Evolutionary conservation across 441 rosid species (phyloP).

Genomic region (Flueggea neowawraea): DNA sequence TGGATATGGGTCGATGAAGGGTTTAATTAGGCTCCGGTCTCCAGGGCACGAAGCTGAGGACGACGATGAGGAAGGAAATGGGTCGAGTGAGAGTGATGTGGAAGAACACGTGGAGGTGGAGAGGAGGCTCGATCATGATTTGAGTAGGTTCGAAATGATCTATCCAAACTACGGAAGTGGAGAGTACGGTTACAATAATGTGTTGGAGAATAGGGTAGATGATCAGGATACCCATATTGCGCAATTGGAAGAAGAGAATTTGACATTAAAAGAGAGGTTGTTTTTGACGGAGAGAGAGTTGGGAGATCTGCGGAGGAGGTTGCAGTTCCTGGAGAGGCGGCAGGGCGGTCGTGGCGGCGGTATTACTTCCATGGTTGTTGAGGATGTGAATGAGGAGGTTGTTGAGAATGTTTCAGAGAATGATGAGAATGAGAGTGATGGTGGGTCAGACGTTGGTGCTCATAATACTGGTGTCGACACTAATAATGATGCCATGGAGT

Average conservation of each 20-base stretch:
- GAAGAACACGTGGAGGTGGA: slow-evolving; percentile 97
- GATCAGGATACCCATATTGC: slow-evolving; percentile 95
- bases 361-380: slow-evolving; percentile 21
- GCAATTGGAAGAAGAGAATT: slow-evolving; percentile 88
- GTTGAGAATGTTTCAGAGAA: slow-evolving; percentile 72
- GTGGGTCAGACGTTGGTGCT: slow-evolving; percentile 52
- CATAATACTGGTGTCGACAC: slow-evolving; percentile 17
- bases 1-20: slow-evolving; percentile 99
- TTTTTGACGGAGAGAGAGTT: slow-evolving; percentile 92
- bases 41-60: slow-evolving; percentile 67
- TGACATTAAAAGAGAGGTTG: slow-evolving; percentile 85
- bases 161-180: slow-evolving; percentile 57
- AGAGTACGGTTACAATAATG: slow-evolving; percentile 68
- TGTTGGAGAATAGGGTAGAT: slow-evolving; percentile 90
- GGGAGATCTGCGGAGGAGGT: slow-evolving; percentile 78
- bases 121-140: slow-evolving; percentile 93
- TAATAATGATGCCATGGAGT: slow-evolving; percentile 28
- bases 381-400: slow-evolving; percentile 76
- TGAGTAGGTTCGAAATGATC: slow-evolving; percentile 97
- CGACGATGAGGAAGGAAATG: slow-evolving; percentile 81
- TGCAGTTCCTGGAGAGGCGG: slow-evolving; percentile 77
- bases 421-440: slow-evolving; percentile 60
- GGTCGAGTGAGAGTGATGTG: slow-evolving; percentile 94
- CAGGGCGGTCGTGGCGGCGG: slow-evolving; percentile 15
- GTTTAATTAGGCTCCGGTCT: slow-evolving; percentile 75